These are phyloP conservation scores for Pythium aristosporum DNA, from an alignment of 352 stramenopile species.

Conservation along the genomic window DNA sequence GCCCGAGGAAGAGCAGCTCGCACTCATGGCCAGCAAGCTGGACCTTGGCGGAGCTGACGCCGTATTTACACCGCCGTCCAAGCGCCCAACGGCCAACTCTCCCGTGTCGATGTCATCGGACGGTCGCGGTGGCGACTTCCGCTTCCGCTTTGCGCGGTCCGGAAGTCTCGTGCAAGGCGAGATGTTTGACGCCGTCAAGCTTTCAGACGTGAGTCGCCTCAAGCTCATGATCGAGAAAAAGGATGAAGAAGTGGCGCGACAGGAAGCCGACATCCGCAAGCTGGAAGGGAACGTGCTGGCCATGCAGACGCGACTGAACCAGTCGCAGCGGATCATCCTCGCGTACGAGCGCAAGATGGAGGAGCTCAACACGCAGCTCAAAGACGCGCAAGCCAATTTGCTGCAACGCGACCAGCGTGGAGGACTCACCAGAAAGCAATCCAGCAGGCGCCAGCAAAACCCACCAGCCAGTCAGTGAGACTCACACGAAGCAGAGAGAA, in stretches of 20 bases:
- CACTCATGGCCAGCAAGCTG: constrained; percentile 49
- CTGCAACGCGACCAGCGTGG: constrained; percentile 6
- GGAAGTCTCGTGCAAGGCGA: constrained; percentile 71
- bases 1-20: constrained; percentile 55
- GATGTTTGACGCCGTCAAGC: constrained; percentile 81
- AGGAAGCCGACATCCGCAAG: constrained; percentile 68
- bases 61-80: constrained; percentile 3
- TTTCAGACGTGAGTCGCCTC: constrained; percentile 70
- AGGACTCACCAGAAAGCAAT: not conserved
- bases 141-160: constrained; percentile 66
- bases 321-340: constrained; percentile 65
- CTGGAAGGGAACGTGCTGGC: constrained; percentile 62
- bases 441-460: constrained; percentile 6
- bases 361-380: constrained; percentile 58
- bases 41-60: constrained; percentile 10
- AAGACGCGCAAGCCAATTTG: constrained; percentile 39
- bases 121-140: constrained; percentile 33
- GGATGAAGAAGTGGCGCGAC: constrained; percentile 60
- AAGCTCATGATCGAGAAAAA: constrained; percentile 67
- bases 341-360: constrained; percentile 77
- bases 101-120: constrained; percentile 39
- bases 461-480: not conserved
- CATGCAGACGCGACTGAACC: constrained; percentile 63
- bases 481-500: no score
- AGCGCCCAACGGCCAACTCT: constrained; percentile 12